Conservation (phyloP, 2,329 filamentous ascomycete genomes). For the Trichoderma aggressivum region DNA sequence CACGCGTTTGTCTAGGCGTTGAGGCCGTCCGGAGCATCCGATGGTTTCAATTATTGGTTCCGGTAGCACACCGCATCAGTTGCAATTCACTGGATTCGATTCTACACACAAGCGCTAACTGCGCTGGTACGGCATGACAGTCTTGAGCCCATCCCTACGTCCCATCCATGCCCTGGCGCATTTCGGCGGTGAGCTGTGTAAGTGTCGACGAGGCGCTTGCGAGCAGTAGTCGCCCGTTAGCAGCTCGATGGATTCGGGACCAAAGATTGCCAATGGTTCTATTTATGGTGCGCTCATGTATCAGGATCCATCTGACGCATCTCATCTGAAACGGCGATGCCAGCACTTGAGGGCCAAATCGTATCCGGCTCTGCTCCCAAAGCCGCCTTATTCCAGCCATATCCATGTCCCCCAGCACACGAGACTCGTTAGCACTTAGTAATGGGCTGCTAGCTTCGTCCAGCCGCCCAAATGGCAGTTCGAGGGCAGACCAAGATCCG, state of each 20-base stretch:
- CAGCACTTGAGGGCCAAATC: not conserved
- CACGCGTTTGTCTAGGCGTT: not conserved
- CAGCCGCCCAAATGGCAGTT: not conserved
- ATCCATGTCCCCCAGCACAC: not conserved
- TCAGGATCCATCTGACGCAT: slow-evolving; percentile 8
- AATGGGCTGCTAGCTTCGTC: not conserved
- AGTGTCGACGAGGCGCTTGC: not conserved
- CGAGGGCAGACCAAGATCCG: not conserved
- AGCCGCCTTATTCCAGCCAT: not conserved
- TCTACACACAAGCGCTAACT: not conserved
- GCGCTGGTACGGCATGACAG: slow-evolving; percentile 7
- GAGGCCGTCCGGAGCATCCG: slow-evolving; percentile 6
- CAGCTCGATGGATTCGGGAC: not conserved
- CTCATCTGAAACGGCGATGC: slow-evolving; percentile 16
- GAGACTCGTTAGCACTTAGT: not conserved
- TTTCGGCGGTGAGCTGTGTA: not conserved
- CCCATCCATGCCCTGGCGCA: not conserved
- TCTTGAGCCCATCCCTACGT: not conserved
- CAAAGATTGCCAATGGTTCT: not conserved
- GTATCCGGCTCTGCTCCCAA: not conserved
- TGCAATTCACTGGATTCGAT: not conserved
- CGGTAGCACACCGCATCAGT: slow-evolving; percentile 1
- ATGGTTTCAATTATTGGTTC: slow-evolving; percentile 6
- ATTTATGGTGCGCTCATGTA: not conserved
- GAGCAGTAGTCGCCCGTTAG: not conserved